Evolutionary conservation across 2,329 filamentous ascomycete species (phyloP).

Genomic region (Zymoseptoria passerinii): DNA sequence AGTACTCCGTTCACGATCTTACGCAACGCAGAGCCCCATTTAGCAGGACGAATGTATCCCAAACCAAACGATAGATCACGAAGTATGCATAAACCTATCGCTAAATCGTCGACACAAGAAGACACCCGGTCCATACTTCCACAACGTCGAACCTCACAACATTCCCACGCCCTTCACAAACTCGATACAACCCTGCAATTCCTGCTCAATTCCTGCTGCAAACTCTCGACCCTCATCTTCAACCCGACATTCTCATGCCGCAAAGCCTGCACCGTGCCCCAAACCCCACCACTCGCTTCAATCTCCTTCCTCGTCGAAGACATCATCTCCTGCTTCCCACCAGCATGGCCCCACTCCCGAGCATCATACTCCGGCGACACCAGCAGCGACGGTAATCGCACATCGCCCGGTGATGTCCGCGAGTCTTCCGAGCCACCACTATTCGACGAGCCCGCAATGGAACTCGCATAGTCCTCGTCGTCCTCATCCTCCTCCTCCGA

Average conservation of each 20-base stretch:
- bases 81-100: background rate
- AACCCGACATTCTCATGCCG: constrained; percentile 48
- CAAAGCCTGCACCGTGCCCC: constrained; percentile 45
- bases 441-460: background rate
- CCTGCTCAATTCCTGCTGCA: constrained; percentile 47
- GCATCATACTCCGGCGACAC: background rate
- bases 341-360: background rate
- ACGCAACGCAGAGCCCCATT: background rate
- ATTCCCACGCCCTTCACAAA: constrained; percentile 31
- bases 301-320: background rate
- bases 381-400: background rate
- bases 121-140: background rate
- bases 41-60: background rate
- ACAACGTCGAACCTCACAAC: background rate
- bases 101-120: background rate
- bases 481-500: background rate
- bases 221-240: constrained; percentile 43
- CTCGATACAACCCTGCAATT: constrained; percentile 49
- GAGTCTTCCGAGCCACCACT: background rate
- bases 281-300: constrained; percentile 33
- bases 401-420: background rate
- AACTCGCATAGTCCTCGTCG: background rate
- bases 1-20: too few species aligned
- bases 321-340: background rate
- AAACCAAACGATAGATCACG: background rate